Evolutionary conservation across 192 early-diverging fungal species (phyloP).

Genomic region (Thamnidium elegans): DNA sequence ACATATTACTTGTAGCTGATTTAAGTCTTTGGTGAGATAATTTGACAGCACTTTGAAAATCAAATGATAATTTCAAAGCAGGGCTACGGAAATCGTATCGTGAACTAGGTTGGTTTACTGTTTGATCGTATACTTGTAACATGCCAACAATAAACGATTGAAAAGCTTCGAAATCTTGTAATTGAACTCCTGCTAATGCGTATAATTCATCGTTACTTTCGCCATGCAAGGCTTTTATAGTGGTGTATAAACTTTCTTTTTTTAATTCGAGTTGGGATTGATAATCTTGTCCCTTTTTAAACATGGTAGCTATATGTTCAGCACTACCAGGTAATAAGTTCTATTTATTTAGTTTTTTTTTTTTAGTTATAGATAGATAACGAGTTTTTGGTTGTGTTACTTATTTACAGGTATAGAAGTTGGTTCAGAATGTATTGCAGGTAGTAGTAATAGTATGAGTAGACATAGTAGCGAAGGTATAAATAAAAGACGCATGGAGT

Average conservation of each 20-base stretch:
- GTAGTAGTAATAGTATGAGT: too few species aligned
- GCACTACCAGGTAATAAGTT: slow-evolving; percentile 5
- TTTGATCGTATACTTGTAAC: slow-evolving; percentile 29
- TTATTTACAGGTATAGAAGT: slow-evolving; percentile 13
- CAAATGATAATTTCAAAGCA: slow-evolving; percentile 25
- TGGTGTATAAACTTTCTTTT: slow-evolving; percentile 5
- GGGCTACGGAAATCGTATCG: slow-evolving; percentile 27
- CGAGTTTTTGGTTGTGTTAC: too few species aligned
- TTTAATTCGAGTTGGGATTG: neutral
- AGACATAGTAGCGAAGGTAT: too few species aligned
- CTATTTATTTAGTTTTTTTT: too few species aligned
- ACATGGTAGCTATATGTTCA: neutral
- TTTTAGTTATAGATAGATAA: slow-evolving; percentile 8
- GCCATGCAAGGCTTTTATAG: slow-evolving; percentile 6
- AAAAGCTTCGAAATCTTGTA: slow-evolving; percentile 35
- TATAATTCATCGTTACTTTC: slow-evolving; percentile 11
- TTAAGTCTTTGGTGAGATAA: slow-evolving; percentile 19
- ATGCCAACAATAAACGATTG: slow-evolving; percentile 30
- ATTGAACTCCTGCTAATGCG: slow-evolving; percentile 8
- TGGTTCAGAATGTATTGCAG: slow-evolving; percentile 6
- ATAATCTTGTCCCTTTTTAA: slow-evolving; percentile 13
- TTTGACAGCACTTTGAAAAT: slow-evolving; percentile 36
- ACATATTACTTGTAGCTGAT: neutral
- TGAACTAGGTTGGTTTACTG: slow-evolving; percentile 16
- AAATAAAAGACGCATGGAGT: too few species aligned